These are phyloP conservation scores for Diplodia mutila DNA, from an alignment of 2,329 filamentous ascomycete species.

Conservation along the genomic window DNA sequence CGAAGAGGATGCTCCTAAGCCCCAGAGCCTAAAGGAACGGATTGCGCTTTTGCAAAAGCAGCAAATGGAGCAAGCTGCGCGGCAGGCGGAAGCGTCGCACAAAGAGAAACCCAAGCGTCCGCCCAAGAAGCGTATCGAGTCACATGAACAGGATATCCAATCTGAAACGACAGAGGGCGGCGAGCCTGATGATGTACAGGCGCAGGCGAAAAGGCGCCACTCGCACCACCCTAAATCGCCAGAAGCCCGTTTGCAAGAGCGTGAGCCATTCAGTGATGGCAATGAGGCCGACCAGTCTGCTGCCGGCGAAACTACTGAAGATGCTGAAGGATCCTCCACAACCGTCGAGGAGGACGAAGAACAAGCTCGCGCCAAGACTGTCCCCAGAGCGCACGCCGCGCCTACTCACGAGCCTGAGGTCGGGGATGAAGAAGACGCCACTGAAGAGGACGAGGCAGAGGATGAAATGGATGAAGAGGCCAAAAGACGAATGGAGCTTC, in stretches of 20 bases:
- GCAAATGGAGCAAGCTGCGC: slow-evolving; percentile 83
- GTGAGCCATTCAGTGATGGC: slow-evolving; percentile 62
- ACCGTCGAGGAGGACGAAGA: slow-evolving; percentile 78
- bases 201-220: slow-evolving; percentile 42
- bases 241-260: slow-evolving; percentile 46
- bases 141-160: slow-evolving; percentile 41
- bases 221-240: slow-evolving; percentile 46
- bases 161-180: slow-evolving; percentile 32
- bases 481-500: slow-evolving; percentile 80
- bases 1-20: slow-evolving; percentile 83
- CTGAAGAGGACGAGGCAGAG: slow-evolving; percentile 71
- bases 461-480: slow-evolving; percentile 88
- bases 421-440: slow-evolving; percentile 55
- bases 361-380: slow-evolving; percentile 36
- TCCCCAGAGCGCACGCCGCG: slow-evolving; percentile 41
- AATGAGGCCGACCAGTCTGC: slow-evolving; percentile 70
- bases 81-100: slow-evolving; percentile 74
- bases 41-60: slow-evolving; percentile 94
- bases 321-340: slow-evolving; percentile 64
- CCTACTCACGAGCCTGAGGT: slow-evolving; percentile 50
- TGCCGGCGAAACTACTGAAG: slow-evolving; percentile 64
- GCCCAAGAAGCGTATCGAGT: slow-evolving; percentile 67
- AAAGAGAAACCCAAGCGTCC: slow-evolving; percentile 84
- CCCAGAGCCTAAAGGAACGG: slow-evolving; percentile 89
- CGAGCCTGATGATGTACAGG: slow-evolving; percentile 44